Evolutionary conservation across 805 yeast species (phyloP).

Genomic region (Starmerella bombicola): DNA sequence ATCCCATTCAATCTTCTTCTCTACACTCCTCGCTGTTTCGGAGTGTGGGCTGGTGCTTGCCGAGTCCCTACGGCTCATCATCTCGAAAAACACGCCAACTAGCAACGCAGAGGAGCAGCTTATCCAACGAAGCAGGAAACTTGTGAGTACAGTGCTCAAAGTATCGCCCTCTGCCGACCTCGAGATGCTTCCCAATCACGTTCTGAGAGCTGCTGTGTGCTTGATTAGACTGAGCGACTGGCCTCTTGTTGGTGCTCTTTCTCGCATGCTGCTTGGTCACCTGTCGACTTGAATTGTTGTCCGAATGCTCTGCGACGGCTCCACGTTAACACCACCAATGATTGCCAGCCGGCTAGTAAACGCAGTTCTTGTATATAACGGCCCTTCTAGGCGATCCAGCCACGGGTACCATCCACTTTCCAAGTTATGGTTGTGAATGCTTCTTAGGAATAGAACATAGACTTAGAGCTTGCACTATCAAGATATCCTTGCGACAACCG

Average conservation of each 20-base stretch:
- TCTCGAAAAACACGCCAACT: conserved; percentile 10
- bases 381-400: too few species aligned
- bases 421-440: too few species aligned
- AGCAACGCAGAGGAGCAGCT: conserved; percentile 19
- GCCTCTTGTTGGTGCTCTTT: conserved; percentile 18
- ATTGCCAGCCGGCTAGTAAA: too few species aligned
- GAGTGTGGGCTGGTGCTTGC: conserved; percentile 30
- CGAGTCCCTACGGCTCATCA: conserved; percentile 23
- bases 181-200: conserved; percentile 5
- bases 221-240: conserved; percentile 15
- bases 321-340: too few species aligned
- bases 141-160: conserved; percentile 12
- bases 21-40: conserved; percentile 28
- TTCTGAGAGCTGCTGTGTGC: conserved; percentile 15
- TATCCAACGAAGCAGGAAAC: conserved; percentile 19
- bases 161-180: conserved; percentile 5
- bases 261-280: conserved; percentile 12
- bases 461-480: too few species aligned
- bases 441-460: too few species aligned
- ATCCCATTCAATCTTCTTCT: conserved; percentile 29
- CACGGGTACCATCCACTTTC: too few species aligned
- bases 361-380: too few species aligned
- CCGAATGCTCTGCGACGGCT: too few species aligned
- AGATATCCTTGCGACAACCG: too few species aligned
- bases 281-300: not conserved